phyloP scores from a whole-genome alignment of 352 stramenopile species.

The Phytophthora pseudosyringae region DNA sequence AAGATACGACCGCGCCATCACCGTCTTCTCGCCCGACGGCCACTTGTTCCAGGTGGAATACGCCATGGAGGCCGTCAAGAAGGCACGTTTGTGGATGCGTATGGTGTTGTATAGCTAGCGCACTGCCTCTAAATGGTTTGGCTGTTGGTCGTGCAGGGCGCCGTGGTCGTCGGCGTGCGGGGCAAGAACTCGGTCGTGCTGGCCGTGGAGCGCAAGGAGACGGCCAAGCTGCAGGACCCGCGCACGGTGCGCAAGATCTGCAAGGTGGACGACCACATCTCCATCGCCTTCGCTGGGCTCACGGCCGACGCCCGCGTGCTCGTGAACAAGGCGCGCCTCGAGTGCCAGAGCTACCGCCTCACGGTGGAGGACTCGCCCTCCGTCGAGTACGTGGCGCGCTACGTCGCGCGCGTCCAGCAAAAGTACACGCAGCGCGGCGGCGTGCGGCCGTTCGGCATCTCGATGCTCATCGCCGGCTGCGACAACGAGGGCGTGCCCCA shows the following conservation, averaged over 20 bases:
- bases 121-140: too few relatives aligned
- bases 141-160: constrained; percentile 66
- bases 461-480: constrained; percentile 97
- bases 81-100: constrained; percentile 50
- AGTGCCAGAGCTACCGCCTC: constrained; percentile 98
- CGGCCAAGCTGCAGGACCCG: constrained; percentile 95
- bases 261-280: constrained; percentile 98
- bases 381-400: constrained; percentile 98
- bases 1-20: constrained; percentile 99
- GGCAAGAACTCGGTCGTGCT: constrained; percentile 96
- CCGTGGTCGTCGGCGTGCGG: constrained; percentile 97
- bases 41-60: constrained; percentile 99
- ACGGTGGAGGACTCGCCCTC: constrained; percentile 95
- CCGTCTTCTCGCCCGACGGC: constrained; percentile 99
- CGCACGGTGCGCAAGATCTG: constrained; percentile 99
- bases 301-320: constrained; percentile 98
- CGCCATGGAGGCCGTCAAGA: constrained; percentile 99
- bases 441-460: constrained; percentile 99
- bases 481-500: constrained; percentile 91
- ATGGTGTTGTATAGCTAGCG: not conserved
- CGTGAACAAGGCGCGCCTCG: constrained; percentile 96
- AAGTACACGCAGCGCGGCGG: constrained; percentile 98
- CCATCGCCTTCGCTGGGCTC: constrained; percentile 98
- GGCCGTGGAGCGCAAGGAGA: constrained; percentile 91
- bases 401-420: constrained; percentile 98